These are phyloP conservation scores for Penicillium sp. DNA, from an alignment of 2,329 filamentous ascomycete genomes.

Conservation along the genomic window DNA sequence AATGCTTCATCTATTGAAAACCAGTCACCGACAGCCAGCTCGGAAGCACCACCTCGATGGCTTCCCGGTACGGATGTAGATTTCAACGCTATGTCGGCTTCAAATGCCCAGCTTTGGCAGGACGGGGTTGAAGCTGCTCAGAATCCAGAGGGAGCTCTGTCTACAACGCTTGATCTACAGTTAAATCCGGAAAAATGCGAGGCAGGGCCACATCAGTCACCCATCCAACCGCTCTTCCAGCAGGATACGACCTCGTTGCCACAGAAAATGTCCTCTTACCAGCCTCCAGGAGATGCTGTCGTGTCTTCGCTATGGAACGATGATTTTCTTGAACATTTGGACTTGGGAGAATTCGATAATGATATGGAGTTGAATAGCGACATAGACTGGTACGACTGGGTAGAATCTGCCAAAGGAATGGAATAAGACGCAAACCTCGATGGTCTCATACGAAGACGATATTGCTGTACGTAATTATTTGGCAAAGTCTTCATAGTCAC, in stretches of 20 bases:
- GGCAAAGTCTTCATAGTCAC: background rate
- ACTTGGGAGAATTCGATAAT: conserved; percentile 5
- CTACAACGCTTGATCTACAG: background rate
- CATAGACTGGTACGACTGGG: conserved; percentile 47
- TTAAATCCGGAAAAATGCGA: background rate
- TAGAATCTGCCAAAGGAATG: conserved; percentile 41
- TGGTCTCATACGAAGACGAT: background rate
- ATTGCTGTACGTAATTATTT: background rate
- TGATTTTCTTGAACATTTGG: conserved; percentile 6
- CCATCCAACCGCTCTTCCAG: background rate
- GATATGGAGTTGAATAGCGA: conserved; percentile 38
- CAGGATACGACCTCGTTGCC: background rate
- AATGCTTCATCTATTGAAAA: background rate
- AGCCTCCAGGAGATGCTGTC: background rate
- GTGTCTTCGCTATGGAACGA: conserved; percentile 26
- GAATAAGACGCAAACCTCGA: conserved; percentile 13
- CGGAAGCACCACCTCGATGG: too few species aligned
- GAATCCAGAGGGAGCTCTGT: background rate
- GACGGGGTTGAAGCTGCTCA: too few species aligned
- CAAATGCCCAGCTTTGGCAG: background rate
- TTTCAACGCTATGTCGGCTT: background rate
- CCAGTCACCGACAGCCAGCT: background rate
- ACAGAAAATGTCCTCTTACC: background rate
- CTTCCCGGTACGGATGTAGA: background rate
- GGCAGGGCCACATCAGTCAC: background rate